These are phyloP conservation scores for Kluyveromyces sp. DNA, from an alignment of 1,139 yeast genomes.

Conservation along the genomic window DNA sequence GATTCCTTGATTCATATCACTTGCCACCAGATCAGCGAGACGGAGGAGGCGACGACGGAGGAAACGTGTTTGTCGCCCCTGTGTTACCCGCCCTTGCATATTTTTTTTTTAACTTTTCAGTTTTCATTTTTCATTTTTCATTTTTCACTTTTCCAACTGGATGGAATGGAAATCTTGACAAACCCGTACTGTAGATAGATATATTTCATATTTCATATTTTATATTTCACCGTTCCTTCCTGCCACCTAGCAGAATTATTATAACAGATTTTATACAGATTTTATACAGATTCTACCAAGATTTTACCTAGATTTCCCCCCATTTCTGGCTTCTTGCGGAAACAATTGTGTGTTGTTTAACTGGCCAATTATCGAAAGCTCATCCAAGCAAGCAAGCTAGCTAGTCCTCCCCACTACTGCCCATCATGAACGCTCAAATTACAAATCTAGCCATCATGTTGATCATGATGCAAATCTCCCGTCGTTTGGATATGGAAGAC, in stretches of 20 bases:
- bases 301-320: not conserved
- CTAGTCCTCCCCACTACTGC: not conserved
- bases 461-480: conserved; percentile 94
- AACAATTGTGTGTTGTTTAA: too few relatives aligned
- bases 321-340: not conserved
- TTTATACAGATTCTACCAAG: not conserved
- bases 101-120: too few relatives aligned
- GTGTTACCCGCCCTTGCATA: too few relatives aligned
- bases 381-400: not conserved
- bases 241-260: not conserved
- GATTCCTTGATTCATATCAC: too few relatives aligned
- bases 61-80: too few relatives aligned
- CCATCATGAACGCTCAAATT: conserved; percentile 71
- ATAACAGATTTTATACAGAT: not conserved
- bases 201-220: not conserved
- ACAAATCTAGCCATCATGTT: conserved; percentile 86
- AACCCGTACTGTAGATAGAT: not conserved
- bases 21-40: too few relatives aligned
- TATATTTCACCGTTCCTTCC: not conserved
- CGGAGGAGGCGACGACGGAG: too few relatives aligned
- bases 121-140: too few relatives aligned
- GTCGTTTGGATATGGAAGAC: conserved; percentile 83
- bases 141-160: too few relatives aligned
- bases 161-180: not conserved
- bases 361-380: not conserved